Conservation (phyloP, 2,329 filamentous ascomycete species). For the Monosporascus sp. region DNA sequence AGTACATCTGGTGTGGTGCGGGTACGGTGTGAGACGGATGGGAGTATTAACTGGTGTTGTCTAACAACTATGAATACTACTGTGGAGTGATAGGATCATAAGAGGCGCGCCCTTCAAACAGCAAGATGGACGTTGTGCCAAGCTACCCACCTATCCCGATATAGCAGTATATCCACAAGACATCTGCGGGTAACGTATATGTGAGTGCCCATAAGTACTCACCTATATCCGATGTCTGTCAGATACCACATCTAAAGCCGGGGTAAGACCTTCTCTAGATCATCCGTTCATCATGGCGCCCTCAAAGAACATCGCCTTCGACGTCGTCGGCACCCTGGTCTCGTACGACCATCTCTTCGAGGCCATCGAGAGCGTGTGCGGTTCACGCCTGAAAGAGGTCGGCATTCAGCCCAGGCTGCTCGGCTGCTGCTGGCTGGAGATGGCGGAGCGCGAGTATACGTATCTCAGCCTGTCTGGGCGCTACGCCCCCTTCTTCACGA, state of each 20-base stretch:
- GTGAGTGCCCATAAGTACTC: neutral
- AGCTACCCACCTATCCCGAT: neutral
- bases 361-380: conserved; percentile 35
- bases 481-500: conserved; percentile 36
- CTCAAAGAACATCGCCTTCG: conserved; percentile 42
- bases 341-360: conserved; percentile 39
- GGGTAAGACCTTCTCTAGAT: neutral
- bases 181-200: neutral
- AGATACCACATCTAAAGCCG: neutral
- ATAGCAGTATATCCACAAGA: neutral
- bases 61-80: neutral
- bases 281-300: neutral
- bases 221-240: neutral
- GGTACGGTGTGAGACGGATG: too few relatives aligned
- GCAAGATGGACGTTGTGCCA: neutral
- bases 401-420: conserved; percentile 37
- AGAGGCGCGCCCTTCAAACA: neutral
- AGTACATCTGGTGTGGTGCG: too few relatives aligned
- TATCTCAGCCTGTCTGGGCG: conserved; percentile 39
- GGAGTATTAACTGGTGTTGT: neutral
- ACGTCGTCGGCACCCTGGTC: conserved; percentile 48
- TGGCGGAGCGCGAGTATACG: conserved; percentile 43
- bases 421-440: conserved; percentile 41
- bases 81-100: neutral
- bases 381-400: conserved; percentile 31